Evolutionary conservation across 1,284 basidiomycete species (phyloP), one percentile per base, ranked within the genome.

Genomic region (Ganoderma resinaceum): DNA sequence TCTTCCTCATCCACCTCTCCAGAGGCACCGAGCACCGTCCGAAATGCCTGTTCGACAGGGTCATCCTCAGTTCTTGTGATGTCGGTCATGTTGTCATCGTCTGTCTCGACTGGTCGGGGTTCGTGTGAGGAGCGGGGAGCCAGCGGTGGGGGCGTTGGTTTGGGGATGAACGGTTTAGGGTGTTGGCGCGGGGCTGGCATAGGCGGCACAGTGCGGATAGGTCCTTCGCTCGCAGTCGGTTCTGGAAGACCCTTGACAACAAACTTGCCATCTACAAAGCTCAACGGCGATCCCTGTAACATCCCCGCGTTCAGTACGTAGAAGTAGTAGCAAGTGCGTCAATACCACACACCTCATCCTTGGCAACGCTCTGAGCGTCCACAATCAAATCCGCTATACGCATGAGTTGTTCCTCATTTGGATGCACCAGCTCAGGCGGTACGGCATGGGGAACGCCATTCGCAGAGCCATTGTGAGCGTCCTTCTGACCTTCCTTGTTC

Each of bases 351-450:
- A 91, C 92, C 79, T 89, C 85, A 61, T 86, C 80, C 60, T 84
- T 83, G 16, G 86, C 87, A n/a, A 96, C 77, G 11, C 81, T 80
- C 70, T 84, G 86, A 1, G 92, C 93, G 76, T 98, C 96, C 33
- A 86, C 83, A 63, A 97, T 83, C 60, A 99, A 82, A 79, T 98
- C 97, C 38, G 89, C 86, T 65, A 99, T 94, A 68, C 97, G 87
- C 95, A 98, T 97, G 61, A 98, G 82, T 76, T 97, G 94, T 82
- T 97, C 95, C 74, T 95, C 96, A 74, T 98, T 98, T 2, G 97
- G 97, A 82, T 98, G 97, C 9, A 92, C 90, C 66, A 89, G 87
- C 66, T 89, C 87, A 61, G 81, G 78, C 12, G 76, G 67, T 46
- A 66, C 63, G 9, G 57, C 55, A 14, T 72, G 67, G 18, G 63